Evolutionary conservation across 192 early-diverging fungal genomes (phyloP).

Genomic region (Lobosporangium transversale): DNA sequence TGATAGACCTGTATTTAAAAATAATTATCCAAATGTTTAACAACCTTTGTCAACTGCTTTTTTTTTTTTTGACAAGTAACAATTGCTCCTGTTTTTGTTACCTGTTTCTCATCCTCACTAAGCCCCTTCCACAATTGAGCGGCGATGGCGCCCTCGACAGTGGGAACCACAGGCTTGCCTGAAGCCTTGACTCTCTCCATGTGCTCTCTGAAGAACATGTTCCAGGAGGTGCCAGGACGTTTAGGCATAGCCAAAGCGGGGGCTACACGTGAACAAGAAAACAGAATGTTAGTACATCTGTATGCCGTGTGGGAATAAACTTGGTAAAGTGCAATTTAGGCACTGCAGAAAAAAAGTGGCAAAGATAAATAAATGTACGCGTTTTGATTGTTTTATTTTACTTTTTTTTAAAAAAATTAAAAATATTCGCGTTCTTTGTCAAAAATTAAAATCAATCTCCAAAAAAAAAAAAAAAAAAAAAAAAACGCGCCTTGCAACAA

Average conservation of each 20-base stretch:
- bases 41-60: neutral
- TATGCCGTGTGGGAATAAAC: too few species aligned
- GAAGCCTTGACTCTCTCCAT: constrained; percentile 45
- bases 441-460: too few species aligned
- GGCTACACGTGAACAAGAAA: constrained; percentile 14
- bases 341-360: too few species aligned
- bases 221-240: constrained; percentile 50
- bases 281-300: neutral
- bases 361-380: neutral
- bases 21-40: too few species aligned
- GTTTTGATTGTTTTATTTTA: neutral
- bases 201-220: constrained; percentile 53
- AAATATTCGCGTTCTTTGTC: constrained; percentile 2
- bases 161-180: constrained; percentile 42
- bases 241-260: constrained; percentile 38
- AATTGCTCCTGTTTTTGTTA: neutral
- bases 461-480: too few species aligned
- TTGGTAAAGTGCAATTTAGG: too few species aligned
- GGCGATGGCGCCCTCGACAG: constrained; percentile 46
- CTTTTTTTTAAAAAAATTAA: neutral
- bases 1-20: constrained; percentile 49
- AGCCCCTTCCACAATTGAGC: constrained; percentile 46
- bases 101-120: constrained; percentile 40
- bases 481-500: too few species aligned
- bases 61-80: neutral